Conservation (phyloP, 495 filamentous ascomycete genomes). For the Letharia columbiana region DNA sequence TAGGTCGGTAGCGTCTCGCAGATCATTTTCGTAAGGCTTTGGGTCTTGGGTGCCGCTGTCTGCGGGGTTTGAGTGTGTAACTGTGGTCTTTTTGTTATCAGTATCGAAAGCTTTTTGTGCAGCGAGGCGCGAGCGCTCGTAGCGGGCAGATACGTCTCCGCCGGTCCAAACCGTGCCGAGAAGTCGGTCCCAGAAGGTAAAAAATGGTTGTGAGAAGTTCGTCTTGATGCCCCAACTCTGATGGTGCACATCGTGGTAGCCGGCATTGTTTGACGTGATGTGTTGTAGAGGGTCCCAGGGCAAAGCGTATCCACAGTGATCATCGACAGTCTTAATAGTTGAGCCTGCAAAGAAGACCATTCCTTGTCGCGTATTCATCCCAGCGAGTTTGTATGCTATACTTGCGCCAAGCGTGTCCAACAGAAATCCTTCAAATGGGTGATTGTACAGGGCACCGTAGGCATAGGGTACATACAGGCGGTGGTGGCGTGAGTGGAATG, state of each 20-base stretch:
- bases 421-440: constrained; percentile 74
- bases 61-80: constrained; percentile 21
- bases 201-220: constrained; percentile 71
- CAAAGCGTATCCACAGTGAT: constrained; percentile 75
- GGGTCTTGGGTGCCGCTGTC: constrained; percentile 18
- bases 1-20: constrained; percentile 20
- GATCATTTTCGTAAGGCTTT: constrained; percentile 23
- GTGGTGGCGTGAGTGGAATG: constrained; percentile 80
- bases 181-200: constrained; percentile 73
- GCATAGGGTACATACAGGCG: constrained; percentile 82
- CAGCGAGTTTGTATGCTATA: constrained; percentile 59
- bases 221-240: constrained; percentile 86
- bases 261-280: constrained; percentile 73
- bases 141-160: constrained; percentile 43
- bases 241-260: constrained; percentile 82
- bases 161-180: constrained; percentile 69
- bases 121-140: constrained; percentile 33
- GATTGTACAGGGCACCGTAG: constrained; percentile 81
- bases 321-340: constrained; percentile 78
- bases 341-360: constrained; percentile 65
- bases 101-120: constrained; percentile 29
- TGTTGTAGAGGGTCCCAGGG: constrained; percentile 78
- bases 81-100: constrained; percentile 17
- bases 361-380: constrained; percentile 58
- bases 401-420: constrained; percentile 70